Conservation (phyloP, 805 yeast species). For the Priceomyces carsonii region DNA sequence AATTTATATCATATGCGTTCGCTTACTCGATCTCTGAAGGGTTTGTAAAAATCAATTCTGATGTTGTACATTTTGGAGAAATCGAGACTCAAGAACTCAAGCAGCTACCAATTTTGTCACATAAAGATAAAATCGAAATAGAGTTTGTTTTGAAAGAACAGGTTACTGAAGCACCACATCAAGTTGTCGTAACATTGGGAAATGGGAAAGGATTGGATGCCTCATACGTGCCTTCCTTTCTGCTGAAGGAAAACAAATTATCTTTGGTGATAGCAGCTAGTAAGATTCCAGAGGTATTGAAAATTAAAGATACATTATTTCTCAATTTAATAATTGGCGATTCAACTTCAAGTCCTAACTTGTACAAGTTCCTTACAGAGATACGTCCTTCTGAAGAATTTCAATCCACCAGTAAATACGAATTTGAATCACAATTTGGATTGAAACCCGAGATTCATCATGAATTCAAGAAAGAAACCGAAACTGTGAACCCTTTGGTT, state of each 20-base stretch:
- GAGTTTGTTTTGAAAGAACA: slow-evolving; percentile 23
- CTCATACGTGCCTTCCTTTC: slow-evolving; percentile 32
- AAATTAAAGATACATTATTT: slow-evolving; percentile 29
- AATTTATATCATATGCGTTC: slow-evolving; percentile 18
- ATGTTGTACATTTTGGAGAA: slow-evolving; percentile 29
- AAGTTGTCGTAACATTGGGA: slow-evolving; percentile 31
- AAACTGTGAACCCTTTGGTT: slow-evolving; percentile 50
- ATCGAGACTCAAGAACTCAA: slow-evolving; percentile 30
- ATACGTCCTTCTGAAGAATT: slow-evolving; percentile 30
- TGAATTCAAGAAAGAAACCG: slow-evolving; percentile 55
- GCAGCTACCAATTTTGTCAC: slow-evolving; percentile 27
- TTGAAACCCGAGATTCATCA: slow-evolving; percentile 64
- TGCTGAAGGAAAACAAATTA: slow-evolving; percentile 16
- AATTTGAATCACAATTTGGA: slow-evolving; percentile 38
- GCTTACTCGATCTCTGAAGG: slow-evolving; percentile 34
- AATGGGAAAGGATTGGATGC: slow-evolving; percentile 30
- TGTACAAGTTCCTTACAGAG: slow-evolving; percentile 28
- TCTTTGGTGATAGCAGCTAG: slow-evolving; percentile 24
- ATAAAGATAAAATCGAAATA: slow-evolving; percentile 33
- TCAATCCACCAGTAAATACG: slow-evolving; percentile 21
- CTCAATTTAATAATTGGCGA: slow-evolving; percentile 35
- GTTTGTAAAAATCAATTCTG: slow-evolving; percentile 24
- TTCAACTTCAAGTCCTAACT: slow-evolving; percentile 16
- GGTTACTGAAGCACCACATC: slow-evolving; percentile 30
- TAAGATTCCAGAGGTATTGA: slow-evolving; percentile 38